Conservation (phyloP, 2,329 filamentous ascomycete genomes). For the Teratosphaeria zuluensis region DNA sequence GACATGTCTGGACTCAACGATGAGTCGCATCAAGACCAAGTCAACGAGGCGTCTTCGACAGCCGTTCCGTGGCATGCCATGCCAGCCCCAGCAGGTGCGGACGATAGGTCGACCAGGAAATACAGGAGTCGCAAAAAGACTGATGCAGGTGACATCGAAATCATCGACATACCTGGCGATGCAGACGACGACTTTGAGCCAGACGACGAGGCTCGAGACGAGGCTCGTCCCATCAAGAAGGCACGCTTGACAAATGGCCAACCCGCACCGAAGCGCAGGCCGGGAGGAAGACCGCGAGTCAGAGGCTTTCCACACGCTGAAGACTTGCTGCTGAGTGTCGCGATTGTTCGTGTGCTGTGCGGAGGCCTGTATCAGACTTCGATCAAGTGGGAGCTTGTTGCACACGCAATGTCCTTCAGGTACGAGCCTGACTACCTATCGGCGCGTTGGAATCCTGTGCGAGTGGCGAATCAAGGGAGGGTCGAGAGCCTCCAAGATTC, state of each 20-base stretch:
- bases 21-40: not conserved
- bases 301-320: conserved; percentile 13
- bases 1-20: not conserved
- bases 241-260: not conserved
- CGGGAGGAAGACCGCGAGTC: not conserved
- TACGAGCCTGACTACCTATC: conserved; percentile 29
- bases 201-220: not conserved
- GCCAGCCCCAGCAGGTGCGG: not conserved
- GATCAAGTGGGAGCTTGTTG: conserved; percentile 32
- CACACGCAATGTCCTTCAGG: conserved; percentile 29
- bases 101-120: not conserved
- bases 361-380: conserved; percentile 27
- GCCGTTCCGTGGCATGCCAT: not conserved
- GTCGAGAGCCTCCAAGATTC: conserved; percentile 46
- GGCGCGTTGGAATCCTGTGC: conserved; percentile 27
- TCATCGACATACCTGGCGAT: not conserved
- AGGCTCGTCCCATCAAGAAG: not conserved
- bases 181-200: not conserved
- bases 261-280: not conserved
- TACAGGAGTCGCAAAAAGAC: not conserved
- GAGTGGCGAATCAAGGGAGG: conserved; percentile 10
- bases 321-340: conserved; percentile 23
- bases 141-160: not conserved
- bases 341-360: conserved; percentile 23
- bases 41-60: not conserved